A percentile compares a stretch with the other conserved stretches of the same genome.
Evolutionary conservation across 2,329 filamentous ascomycete genomes (phyloP).

Genomic region (Leptographium procerum): DNA sequence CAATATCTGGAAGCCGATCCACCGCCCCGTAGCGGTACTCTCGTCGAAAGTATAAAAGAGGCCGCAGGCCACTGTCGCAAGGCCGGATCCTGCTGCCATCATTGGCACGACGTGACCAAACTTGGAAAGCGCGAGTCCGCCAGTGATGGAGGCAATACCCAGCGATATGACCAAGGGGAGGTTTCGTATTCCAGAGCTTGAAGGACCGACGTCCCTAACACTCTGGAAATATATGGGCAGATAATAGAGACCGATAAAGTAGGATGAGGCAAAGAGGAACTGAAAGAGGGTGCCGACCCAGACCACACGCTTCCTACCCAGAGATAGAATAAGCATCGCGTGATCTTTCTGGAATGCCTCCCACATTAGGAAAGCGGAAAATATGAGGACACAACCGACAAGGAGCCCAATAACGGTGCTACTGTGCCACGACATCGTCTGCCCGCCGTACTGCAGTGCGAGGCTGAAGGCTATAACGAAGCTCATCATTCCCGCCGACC

Average conservation of each 20-base stretch:
- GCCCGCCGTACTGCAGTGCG: conserved; percentile 30
- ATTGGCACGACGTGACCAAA: conserved; percentile 13
- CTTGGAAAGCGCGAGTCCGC: conserved; percentile 17
- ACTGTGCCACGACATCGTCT: conserved; percentile 23
- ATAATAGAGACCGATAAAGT: conserved; percentile 33
- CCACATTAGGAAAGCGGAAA: conserved; percentile 19
- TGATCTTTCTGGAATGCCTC: conserved; percentile 27
- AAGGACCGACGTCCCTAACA: conserved; percentile 25
- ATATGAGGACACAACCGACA: conserved; percentile 15
- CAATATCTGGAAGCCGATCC: conserved; percentile 23
- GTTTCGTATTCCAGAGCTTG: conserved; percentile 22
- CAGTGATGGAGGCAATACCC: conserved; percentile 17
- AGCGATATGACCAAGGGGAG: conserved; percentile 23
- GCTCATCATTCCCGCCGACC: conserved; percentile 2
- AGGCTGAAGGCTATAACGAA: conserved; percentile 25
- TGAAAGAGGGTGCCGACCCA: conserved; percentile 26
- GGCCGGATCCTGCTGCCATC: conserved; percentile 14
- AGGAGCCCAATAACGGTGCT: conserved; percentile 23
- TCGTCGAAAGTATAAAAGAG: conserved; percentile 21
- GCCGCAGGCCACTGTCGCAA: conserved; percentile 19
- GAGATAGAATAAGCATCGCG: conserved; percentile 36
- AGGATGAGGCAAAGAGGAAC: conserved; percentile 29
- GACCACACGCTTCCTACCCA: conserved; percentile 30
- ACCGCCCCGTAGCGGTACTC: conserved; percentile 18
- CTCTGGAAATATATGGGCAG: conserved; percentile 40